Conservation (phyloP, 75 land plant genomes). For the Ceratopteris richardii region DNA sequence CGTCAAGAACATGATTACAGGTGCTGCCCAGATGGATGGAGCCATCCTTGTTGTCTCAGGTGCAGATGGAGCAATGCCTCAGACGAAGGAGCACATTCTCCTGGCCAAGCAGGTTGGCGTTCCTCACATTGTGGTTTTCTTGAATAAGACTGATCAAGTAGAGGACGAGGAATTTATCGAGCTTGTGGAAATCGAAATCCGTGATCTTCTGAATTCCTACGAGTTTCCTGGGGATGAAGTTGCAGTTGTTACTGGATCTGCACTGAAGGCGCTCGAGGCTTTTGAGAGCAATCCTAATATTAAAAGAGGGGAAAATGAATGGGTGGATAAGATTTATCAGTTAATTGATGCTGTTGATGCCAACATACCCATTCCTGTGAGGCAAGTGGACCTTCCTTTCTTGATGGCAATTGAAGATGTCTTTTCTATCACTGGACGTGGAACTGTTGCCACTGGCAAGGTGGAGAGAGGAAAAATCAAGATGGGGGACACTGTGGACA, state of each 20-base stretch:
- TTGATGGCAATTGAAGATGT: conserved; percentile 88
- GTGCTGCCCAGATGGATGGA: conserved; percentile 95
- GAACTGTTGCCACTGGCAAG: conserved; percentile 92
- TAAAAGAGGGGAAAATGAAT: conserved; percentile 61
- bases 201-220: conserved; percentile 74
- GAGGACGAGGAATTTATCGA: conserved; percentile 76
- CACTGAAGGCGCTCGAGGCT: conserved; percentile 74
- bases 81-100: conserved; percentile 95
- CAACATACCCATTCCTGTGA: conserved; percentile 75
- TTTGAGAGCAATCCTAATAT: conserved; percentile 57
- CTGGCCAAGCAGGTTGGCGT: conserved; percentile 95
- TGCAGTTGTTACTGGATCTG: conserved; percentile 82
- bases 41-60: conserved; percentile 89
- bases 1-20: conserved; percentile 95
- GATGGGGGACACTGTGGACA: conserved; percentile 76
- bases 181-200: conserved; percentile 87
- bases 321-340: conserved; percentile 83
- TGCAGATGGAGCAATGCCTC: conserved; percentile 96
- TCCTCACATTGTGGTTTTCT: conserved; percentile 84
- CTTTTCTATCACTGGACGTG: conserved; percentile 95
- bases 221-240: conserved; percentile 96
- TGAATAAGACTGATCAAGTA: conserved; percentile 79
- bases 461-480: conserved; percentile 78
- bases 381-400: conserved; percentile 82
- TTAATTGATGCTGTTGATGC: conserved; percentile 82